phyloP scores from a whole-genome alignment of 257 asterid genomes.

The Rauvolfia tetraphylla region DNA sequence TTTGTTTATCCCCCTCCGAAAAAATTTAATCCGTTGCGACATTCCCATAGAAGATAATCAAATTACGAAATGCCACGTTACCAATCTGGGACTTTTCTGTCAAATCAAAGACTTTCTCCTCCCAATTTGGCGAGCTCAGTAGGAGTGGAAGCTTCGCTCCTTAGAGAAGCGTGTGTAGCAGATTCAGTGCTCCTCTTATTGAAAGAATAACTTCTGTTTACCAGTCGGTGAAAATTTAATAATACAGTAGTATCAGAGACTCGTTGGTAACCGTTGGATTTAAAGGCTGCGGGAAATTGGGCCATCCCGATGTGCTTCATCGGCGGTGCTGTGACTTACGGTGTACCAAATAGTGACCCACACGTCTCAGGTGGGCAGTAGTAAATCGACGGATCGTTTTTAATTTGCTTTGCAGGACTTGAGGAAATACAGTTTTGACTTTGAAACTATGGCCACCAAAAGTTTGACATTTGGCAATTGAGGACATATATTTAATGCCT shows the following conservation, averaged over 20 bases:
- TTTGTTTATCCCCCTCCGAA: neutral
- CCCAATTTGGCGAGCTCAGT: neutral
- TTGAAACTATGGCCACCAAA: neutral
- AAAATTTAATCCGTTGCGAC: neutral
- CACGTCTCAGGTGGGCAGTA: slow-evolving; percentile 11
- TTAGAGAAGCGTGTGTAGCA: neutral
- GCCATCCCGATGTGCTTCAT: neutral
- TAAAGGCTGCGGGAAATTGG: neutral
- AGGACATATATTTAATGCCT: neutral
- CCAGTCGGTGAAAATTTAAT: slow-evolving; percentile 12
- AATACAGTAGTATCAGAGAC: neutral
- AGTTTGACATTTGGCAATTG: neutral
- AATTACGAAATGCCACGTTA: slow-evolving; percentile 3
- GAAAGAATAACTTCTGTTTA: neutral
- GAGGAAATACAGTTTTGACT: neutral
- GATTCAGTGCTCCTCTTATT: neutral
- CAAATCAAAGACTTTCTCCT: neutral
- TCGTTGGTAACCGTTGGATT: neutral
- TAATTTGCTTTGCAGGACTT: slow-evolving; percentile 1
- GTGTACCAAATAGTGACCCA: slow-evolving; percentile 2
- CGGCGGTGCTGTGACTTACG: slow-evolving; percentile 4
- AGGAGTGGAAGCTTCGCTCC: neutral
- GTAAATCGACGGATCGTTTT: neutral
- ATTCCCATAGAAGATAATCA: neutral
- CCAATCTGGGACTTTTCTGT: neutral